Evolutionary conservation across 2,329 filamentous ascomycete species (phyloP), one percentile per base, ranked within the genome.

Genomic region (Pseudogymnoascus sp.): DNA sequence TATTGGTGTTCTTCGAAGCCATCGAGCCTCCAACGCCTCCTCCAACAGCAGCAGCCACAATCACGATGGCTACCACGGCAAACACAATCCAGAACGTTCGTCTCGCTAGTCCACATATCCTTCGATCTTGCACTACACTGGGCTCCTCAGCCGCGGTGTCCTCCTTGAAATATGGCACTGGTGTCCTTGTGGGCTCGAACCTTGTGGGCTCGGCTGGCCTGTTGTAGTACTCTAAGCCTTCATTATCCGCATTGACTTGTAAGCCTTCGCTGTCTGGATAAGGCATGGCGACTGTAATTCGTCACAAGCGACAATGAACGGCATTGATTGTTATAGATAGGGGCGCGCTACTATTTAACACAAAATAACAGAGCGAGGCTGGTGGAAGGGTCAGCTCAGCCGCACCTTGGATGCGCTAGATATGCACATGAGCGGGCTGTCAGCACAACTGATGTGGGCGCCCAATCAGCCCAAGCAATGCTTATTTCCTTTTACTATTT

Each of bases 371-470:
- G 43, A 50, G 11, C 14, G n/a, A 9, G 43, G 14, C 25, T n/a
- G 14, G 43, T 22, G 22, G 12, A 18, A 30, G 14, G 7, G 22
- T 30, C 20, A 50, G 20, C 14, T 50, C 43, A 50, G 43, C 43
- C 22, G 22, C 22, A 5, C 7, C 6, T 16, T 16, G 43, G 6
- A 43, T 35, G 5, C 34, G 14, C 34, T n/a, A 47, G 41, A 6
- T 9, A 47, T 47, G 41, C 22, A 8, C 12, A 20, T 47, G 6
- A 47, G 41, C 12, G 20, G 20, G 6, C 41, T 81, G 28, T 79
- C 79, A 0, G 80, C 80, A 18, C 74, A 78, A 73, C 83, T 81
- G 2, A 84, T 76, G 0, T 81, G 81, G 68, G 84, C 84, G 64
- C 59, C 83, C 77, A n/a, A 84, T 74, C 0, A 80, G 80, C 6